Evolutionary conservation across 768 basidiomycete species (phyloP).

Genomic region (Cystoderma amianthinum): DNA sequence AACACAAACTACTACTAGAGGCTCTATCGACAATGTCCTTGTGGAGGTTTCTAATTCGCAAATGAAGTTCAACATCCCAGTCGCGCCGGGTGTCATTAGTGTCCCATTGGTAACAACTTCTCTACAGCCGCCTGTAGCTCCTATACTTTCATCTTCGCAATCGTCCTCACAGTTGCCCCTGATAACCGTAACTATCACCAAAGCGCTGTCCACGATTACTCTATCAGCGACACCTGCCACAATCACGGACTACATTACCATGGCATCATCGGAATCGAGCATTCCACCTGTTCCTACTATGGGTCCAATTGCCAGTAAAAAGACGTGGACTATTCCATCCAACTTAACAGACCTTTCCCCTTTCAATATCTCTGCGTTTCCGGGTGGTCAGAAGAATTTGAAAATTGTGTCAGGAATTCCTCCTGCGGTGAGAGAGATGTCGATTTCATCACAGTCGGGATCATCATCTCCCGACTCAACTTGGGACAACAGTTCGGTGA

Average conservation of each 20-base stretch:
- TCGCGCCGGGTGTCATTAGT: not conserved
- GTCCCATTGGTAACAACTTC: not conserved
- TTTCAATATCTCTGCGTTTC: not conserved
- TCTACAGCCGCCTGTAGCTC: not conserved
- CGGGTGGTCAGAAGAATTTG: not conserved
- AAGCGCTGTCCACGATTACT: not conserved
- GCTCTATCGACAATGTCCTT: too few species aligned
- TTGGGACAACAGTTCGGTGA: slow-evolving; percentile 25
- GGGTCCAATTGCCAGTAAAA: not conserved
- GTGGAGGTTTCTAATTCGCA: not conserved
- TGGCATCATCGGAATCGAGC: not conserved
- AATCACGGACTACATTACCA: not conserved
- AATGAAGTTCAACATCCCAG: not conserved
- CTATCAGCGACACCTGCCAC: not conserved
- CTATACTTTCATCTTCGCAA: not conserved
- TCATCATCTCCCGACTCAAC: not conserved
- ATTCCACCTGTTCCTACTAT: not conserved
- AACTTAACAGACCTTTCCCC: not conserved
- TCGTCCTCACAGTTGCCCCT: not conserved
- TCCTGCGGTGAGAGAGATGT: not conserved
- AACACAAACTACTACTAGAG: too few species aligned
- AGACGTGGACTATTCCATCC: slow-evolving; percentile 3
- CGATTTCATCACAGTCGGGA: slow-evolving; percentile 11
- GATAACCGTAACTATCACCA: not conserved
- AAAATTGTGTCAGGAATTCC: not conserved